These are phyloP conservation scores for Encephalitozoon romaleae DNA, from an alignment of 371 early-diverging fungal genomes.

Conservation along the genomic window DNA sequence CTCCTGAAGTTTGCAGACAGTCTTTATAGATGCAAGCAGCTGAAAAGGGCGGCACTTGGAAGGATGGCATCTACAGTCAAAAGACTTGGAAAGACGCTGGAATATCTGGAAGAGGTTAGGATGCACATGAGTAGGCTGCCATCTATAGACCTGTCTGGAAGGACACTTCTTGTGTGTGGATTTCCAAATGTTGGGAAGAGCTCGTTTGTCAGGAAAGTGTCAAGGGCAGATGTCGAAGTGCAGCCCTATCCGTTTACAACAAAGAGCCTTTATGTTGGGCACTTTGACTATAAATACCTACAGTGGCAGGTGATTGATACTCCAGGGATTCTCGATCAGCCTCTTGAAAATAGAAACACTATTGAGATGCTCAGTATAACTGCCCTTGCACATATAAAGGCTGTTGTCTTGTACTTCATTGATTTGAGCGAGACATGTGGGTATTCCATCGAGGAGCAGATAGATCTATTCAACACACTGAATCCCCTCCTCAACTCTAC, in stretches of 20 bases:
- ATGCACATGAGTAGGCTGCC: conserved; percentile 94
- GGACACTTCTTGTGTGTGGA: conserved; percentile 94
- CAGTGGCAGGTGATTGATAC: conserved; percentile 99
- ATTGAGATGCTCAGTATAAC: conserved; percentile 99
- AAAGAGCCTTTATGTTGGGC: conserved; percentile 97
- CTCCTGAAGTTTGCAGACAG: conserved; percentile 98
- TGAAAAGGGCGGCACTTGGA: conserved; percentile 94
- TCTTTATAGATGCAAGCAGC: conserved; percentile 93
- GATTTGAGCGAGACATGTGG: conserved; percentile 98
- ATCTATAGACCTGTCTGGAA: conserved; percentile 93
- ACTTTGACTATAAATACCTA: conserved; percentile 98
- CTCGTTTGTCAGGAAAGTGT: conserved; percentile 97
- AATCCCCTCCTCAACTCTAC: conserved; percentile 95
- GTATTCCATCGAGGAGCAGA: conserved; percentile 84
- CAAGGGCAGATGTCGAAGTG: conserved; percentile 97
- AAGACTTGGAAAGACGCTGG: conserved; percentile 89
- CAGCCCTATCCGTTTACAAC: conserved; percentile 99
- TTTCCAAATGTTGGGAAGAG: conserved; percentile 99
- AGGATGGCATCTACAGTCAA: conserved; percentile 98
- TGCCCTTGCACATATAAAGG: conserved; percentile 93
- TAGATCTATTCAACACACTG: conserved; percentile 77
- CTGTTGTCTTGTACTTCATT: conserved; percentile 92
- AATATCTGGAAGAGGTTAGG: conserved; percentile 95
- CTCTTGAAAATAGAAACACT: conserved; percentile 94
- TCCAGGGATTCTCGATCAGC: conserved; percentile 98